Conservation (phyloP, 2,329 filamentous ascomycete species). For the Pyricularia pennisetigena region DNA sequence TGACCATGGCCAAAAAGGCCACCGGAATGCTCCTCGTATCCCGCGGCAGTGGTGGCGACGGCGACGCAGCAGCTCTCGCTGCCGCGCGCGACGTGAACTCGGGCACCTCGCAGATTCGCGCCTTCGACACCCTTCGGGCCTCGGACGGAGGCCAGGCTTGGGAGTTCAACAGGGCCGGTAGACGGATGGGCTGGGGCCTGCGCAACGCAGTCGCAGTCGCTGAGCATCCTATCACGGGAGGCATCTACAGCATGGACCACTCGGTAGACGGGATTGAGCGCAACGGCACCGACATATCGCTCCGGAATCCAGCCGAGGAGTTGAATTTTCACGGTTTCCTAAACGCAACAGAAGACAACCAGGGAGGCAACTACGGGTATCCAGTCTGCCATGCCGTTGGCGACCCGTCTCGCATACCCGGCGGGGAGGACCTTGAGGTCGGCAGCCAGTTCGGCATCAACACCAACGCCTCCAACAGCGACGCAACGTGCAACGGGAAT, state of each 20-base stretch:
- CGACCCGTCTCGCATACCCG: slow-evolving; percentile 22
- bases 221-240: slow-evolving; percentile 46
- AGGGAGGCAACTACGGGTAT: slow-evolving; percentile 49
- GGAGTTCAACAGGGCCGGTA: slow-evolving; percentile 38
- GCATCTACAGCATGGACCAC: slow-evolving; percentile 57
- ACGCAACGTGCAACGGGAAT: slow-evolving; percentile 18
- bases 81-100: slow-evolving; percentile 31
- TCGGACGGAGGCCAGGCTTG: slow-evolving; percentile 18
- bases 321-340: slow-evolving; percentile 62
- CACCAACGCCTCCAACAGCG: slow-evolving; percentile 23
- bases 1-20: slow-evolving; percentile 43
- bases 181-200: slow-evolving; percentile 55
- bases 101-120: slow-evolving; percentile 52
- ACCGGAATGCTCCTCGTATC: slow-evolving; percentile 50
- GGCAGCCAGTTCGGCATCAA: slow-evolving; percentile 39
- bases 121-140: slow-evolving; percentile 23
- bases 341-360: slow-evolving; percentile 17
- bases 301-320: slow-evolving; percentile 64
- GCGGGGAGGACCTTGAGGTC: slow-evolving; percentile 23
- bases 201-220: slow-evolving; percentile 57
- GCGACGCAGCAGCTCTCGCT: slow-evolving; percentile 27
- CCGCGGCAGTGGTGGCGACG: slow-evolving; percentile 36
- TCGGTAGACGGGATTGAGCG: slow-evolving; percentile 54
- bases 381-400: slow-evolving; percentile 58
- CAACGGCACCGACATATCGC: slow-evolving; percentile 48